phyloP scores from a whole-genome alignment of 345 rosid genomes.

The Citrus cavaleriei region DNA sequence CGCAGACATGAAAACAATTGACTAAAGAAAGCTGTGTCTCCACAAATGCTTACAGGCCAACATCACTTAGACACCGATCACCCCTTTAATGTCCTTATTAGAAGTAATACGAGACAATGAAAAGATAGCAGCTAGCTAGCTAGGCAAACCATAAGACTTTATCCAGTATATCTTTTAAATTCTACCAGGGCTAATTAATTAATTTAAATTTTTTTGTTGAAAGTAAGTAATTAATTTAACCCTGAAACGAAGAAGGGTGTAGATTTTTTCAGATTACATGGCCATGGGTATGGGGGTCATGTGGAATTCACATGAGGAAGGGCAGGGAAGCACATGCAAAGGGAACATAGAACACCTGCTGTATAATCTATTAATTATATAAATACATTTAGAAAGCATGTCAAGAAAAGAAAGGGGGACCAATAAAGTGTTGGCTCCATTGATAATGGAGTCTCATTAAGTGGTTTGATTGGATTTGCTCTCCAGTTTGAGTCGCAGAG shows the following conservation, averaged over 20 bases:
- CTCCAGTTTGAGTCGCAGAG: too few relatives aligned
- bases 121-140: conserved; percentile 8
- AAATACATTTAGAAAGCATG: background rate
- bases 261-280: conserved; percentile 20
- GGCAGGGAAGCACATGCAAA: conserved; percentile 47
- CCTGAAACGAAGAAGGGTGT: too few relatives aligned
- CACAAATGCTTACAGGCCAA: conserved; percentile 9
- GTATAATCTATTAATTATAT: background rate
- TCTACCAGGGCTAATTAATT: too few relatives aligned
- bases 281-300: conserved; percentile 38
- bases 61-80: conserved; percentile 31
- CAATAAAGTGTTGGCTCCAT: too few relatives aligned
- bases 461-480: accelerated
- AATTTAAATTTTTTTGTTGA: too few relatives aligned
- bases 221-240: too few relatives aligned
- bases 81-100: conserved; percentile 20
- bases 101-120: conserved; percentile 29
- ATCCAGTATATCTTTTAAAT: background rate
- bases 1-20: conserved; percentile 35
- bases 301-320: conserved; percentile 57
- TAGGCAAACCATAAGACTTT: background rate
- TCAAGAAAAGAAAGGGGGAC: background rate
- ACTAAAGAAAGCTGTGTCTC: conserved; percentile 22
- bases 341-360: conserved; percentile 62
- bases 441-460: accelerated